Evolutionary conservation across 108 stramenopile species (phyloP), one percentile per base, ranked within the genome.

Genomic region (Nitzschia sp.): DNA sequence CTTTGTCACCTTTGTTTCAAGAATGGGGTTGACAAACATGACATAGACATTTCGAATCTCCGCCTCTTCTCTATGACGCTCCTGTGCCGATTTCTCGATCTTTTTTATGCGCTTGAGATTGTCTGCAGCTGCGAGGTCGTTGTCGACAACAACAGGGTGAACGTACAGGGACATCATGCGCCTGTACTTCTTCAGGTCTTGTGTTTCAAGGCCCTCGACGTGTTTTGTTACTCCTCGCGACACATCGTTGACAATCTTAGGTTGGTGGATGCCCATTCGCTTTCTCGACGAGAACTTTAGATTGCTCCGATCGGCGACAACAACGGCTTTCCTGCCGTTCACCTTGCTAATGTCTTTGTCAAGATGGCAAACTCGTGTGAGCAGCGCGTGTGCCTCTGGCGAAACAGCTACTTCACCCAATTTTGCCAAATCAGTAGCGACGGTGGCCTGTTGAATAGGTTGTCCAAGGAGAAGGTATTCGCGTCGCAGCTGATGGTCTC

Each of bases 141-240:
- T 81, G 45, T 76, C 82, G 6, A 83, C 74, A 54, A 92, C 81
- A 18, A 89, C 91, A 1, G 86, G 86, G 69, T 92, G 91, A 15
- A 88, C 88, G 59, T 89, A 92, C 0, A 86, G 77, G 8, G 91
- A 82, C 75, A 92, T 77, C 65, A 71, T 70, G 54, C 54, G 59
- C 30, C 79, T 84, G 25, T 82, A 70, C 46, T 59, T 64, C 26
- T 46, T 54, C 30, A 89, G 70, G 46, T 68, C 82, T 1, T 64
- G 48, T n/a, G 15, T 32, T 46, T 85, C 74, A 26, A 86, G 54
- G 30, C 63, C 69, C 8, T 85, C 75, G 11, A 76, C 56, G 45
- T 76, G 69, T 17, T 47, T 25, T 29, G 73, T 64, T 47, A 78
- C 54, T 0, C 25, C 45, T 28, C 54, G 51, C 21, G 63, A 71